Base-by-base conservation (phyloP, 345 rosid genomes). In the Brassica nigra region DNA sequence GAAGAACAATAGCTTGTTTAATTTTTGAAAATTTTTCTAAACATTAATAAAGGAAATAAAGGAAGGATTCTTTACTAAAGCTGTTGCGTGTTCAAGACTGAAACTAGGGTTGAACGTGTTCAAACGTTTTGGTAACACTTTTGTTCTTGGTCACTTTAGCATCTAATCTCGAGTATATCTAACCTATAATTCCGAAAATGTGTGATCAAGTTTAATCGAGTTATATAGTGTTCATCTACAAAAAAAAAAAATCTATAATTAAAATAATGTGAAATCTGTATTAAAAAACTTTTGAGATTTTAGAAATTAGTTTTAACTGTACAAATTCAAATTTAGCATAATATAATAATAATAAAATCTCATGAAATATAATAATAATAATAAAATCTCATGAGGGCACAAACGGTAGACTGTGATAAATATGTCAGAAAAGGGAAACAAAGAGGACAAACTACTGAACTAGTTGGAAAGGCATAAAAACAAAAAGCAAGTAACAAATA, bases 341-440 rank as follows among this genome's bases (percentile, higher is more conserved):
- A 23, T 23, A 23, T 37, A 33, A 33, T 37, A 37, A 37, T 6
- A 62, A 74, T 8, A n/a, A 37, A 7, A 66, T 66, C 1, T 12
- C 0, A 54, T 54, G 72, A 71, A 18, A 18, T 18, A 61, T 4
- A 28, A 23, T 37, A 33, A 33, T 37, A 37, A 37, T 6, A 62
- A 74, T 8, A n/a, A 37, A 7, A 66, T 66, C 1, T 12, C 0
- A 54, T 54, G 72, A 71, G 36, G 10, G 16, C 31, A 63, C 44
- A 67, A 49, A 61, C 68, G 74, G 74, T 64, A 61, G 10, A 66
- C 47, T 73, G 82, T 67, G 74, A 61, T 73, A 67, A 79, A 73
- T 66, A 44, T 79, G 78, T 79, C 70, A 61, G 70, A 67, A 74
- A 78, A 78, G 36, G 29, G 4, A 79, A 74, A 79, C 30, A 67